Percentiles rank a stretch among this genome's conserved stretches.
phyloP scores from a whole-genome alignment of 1,284 basidiomycete species.

The Cryptococcus sp. region DNA sequence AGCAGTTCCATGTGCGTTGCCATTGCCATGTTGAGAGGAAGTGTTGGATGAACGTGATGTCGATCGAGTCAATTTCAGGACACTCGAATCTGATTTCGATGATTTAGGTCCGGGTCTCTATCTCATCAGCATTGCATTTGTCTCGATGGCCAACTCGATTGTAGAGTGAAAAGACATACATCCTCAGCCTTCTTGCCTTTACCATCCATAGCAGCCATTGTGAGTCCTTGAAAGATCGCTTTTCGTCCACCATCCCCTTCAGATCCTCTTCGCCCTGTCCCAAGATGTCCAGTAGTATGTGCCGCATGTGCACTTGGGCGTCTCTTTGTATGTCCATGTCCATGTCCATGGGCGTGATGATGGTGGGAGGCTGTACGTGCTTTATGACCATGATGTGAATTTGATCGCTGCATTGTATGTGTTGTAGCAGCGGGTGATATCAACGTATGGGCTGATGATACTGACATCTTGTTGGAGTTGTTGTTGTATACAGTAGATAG shows the following conservation, averaged over 20 bases:
- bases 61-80: conserved; percentile 26
- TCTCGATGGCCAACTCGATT: not conserved
- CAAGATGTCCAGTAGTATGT: conserved; percentile 5
- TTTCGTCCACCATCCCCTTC: conserved; percentile 37
- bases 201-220: conserved; percentile 36
- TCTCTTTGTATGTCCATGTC: conserved; percentile 7
- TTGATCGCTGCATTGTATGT: conserved; percentile 1
- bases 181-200: conserved; percentile 4
- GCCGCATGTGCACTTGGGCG: conserved; percentile 5
- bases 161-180: conserved; percentile 8
- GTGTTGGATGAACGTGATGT: conserved; percentile 21
- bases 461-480: conserved; percentile 18
- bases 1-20: too few relatives aligned
- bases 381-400: not conserved
- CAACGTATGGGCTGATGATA: conserved; percentile 36
- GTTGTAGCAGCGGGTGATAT: conserved; percentile 30
- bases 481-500: too few relatives aligned
- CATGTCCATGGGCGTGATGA: conserved; percentile 6
- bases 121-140: conserved; percentile 1
- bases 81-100: conserved; percentile 30
- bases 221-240: conserved; percentile 34
- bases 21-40: conserved; percentile 1
- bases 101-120: conserved; percentile 26
- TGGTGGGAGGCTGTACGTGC: conserved; percentile 6
- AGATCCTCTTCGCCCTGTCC: conserved; percentile 16